These are phyloP conservation scores for Plasmodium cynomolgi DNA, from an alignment of 169 alveolate species.

Conservation along the genomic window DNA sequence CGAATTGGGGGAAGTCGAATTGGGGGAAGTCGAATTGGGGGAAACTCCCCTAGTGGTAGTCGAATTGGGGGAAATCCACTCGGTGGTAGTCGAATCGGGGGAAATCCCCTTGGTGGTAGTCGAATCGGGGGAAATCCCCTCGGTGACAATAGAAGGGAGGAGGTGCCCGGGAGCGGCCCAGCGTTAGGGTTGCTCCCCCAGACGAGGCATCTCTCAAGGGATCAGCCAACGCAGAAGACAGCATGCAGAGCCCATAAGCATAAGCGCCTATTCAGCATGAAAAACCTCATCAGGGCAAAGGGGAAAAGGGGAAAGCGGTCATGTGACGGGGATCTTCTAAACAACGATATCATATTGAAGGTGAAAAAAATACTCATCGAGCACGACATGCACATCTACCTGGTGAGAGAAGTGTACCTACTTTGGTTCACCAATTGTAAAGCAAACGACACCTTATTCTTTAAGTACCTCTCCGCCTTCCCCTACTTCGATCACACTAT, in stretches of 20 bases:
- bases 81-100: not conserved
- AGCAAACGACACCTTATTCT: slow-evolving; percentile 18
- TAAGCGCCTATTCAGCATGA: not conserved
- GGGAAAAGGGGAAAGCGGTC: not conserved
- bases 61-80: not conserved
- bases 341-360: slow-evolving; percentile 12
- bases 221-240: not conserved
- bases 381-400: slow-evolving; percentile 51
- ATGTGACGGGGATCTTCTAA: not conserved
- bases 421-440: slow-evolving; percentile 34
- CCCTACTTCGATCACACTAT: slow-evolving; percentile 53
- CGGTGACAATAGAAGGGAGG: not conserved
- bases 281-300: slow-evolving; percentile 8
- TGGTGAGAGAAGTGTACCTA: slow-evolving; percentile 41
- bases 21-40: not conserved
- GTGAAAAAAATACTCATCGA: slow-evolving; percentile 26
- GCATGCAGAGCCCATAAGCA: not conserved
- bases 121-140: not conserved
- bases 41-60: not conserved
- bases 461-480: slow-evolving; percentile 15
- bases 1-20: not conserved
- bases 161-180: not conserved
- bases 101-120: not conserved
- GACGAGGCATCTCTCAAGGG: not conserved
- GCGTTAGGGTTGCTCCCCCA: not conserved